A percentile compares a stretch with the other conserved stretches of the same genome.
These are phyloP conservation scores for Pecoramyces ruminantium DNA, from an alignment of 192 early-diverging fungal species.

Conservation along the genomic window DNA sequence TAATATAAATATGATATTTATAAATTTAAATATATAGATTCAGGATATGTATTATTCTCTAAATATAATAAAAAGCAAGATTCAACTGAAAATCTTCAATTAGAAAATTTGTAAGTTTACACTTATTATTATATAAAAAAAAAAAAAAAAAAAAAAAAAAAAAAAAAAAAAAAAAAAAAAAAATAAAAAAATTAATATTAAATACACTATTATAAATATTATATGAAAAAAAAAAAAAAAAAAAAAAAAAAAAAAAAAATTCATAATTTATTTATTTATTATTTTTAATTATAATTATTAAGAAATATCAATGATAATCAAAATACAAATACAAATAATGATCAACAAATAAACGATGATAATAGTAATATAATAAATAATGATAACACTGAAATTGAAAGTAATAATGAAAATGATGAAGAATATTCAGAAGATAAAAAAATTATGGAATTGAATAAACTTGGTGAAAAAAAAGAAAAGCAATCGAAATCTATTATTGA, in stretches of 20 bases:
- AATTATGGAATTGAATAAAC: neutral
- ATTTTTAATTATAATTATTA: no score
- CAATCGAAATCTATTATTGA: neutral
- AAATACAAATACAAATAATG: neutral
- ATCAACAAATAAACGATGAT: neutral
- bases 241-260: no score
- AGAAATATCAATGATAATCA: no score
- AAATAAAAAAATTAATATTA: no score
- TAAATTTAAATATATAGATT: neutral
- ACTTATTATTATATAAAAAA: no score
- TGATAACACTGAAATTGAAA: neutral
- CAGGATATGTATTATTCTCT: neutral
- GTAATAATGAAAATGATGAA: neutral
- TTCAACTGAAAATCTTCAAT: neutral
- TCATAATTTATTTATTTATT: no score
- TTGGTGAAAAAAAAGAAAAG: neutral
- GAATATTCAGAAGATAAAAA: neutral
- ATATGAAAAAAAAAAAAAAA: no score
- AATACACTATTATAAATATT: no score
- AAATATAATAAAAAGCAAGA: neutral
- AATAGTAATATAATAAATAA: no score
- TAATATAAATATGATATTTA: no score
- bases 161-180: no score
- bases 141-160: no score
- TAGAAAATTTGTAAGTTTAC: neutral